Conservation (phyloP, 2,329 filamentous ascomycete genomes). For the Cordyceps farinosa region DNA sequence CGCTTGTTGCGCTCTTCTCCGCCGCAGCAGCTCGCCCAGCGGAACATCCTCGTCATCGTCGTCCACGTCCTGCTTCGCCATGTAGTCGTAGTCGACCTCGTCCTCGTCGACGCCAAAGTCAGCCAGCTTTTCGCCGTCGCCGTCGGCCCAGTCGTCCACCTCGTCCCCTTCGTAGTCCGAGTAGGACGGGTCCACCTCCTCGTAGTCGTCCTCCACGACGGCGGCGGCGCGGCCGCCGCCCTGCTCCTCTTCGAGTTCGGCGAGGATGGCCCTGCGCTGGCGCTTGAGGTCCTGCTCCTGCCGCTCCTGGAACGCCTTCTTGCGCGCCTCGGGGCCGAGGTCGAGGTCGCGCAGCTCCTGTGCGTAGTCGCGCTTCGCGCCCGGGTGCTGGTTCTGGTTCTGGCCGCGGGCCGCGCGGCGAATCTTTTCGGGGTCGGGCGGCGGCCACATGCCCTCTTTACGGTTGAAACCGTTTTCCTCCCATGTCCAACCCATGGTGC, state of each 20-base stretch:
- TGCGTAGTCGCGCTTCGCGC: constrained; percentile 35
- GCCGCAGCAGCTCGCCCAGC: constrained; percentile 57
- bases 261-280: constrained; percentile 40
- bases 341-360: constrained; percentile 34
- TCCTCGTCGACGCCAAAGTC: constrained; percentile 82
- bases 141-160: constrained; percentile 63
- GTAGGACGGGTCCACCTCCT: constrained; percentile 18
- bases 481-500: constrained; percentile 54
- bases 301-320: constrained; percentile 47
- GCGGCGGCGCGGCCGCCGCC: constrained; percentile 52
- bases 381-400: constrained; percentile 30
- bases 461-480: constrained; percentile 77
- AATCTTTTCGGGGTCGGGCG: constrained; percentile 59
- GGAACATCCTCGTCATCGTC: constrained; percentile 53
- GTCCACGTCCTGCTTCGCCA: constrained; percentile 52
- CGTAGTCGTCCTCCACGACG: constrained; percentile 42
- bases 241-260: constrained; percentile 51
- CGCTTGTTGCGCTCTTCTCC: constrained; percentile 38
- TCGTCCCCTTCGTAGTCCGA: constrained; percentile 36
- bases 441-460: constrained; percentile 57
- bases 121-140: constrained; percentile 67
- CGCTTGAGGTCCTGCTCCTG: constrained; percentile 45
- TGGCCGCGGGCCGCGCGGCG: constrained; percentile 36
- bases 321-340: constrained; percentile 41
- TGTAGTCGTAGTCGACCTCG: constrained; percentile 64